These are phyloP conservation scores for Helichrysum umbraculigerum DNA, from an alignment of 129 eudicot species.

Conservation along the genomic window DNA sequence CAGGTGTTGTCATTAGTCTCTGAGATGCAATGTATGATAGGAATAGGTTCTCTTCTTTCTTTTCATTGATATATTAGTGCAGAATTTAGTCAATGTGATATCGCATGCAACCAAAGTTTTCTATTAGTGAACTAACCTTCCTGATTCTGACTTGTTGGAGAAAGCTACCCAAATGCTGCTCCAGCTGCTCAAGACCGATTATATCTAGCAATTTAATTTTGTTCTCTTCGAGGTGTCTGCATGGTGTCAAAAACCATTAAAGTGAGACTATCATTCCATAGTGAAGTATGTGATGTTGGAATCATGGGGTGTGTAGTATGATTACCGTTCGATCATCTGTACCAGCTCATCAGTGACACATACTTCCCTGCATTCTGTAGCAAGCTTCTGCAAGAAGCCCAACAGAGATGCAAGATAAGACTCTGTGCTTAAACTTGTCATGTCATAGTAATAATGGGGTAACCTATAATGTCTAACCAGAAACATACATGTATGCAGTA, in stretches of 20 bases:
- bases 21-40: background rate
- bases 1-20: background rate
- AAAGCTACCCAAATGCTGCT: conserved; percentile 25
- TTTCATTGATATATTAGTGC: background rate
- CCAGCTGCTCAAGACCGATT: conserved; percentile 25
- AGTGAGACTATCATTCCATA: background rate
- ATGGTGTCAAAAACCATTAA: background rate
- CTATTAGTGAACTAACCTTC: conserved; percentile 22
- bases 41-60: background rate
- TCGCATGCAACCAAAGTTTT: conserved; percentile 1
- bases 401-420: conserved; percentile 13
- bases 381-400: conserved; percentile 17
- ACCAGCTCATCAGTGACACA: conserved; percentile 22
- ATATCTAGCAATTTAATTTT: conserved; percentile 22
- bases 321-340: conserved; percentile 27
- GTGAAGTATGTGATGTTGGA: background rate
- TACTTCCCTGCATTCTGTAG: conserved; percentile 1
- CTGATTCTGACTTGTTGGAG: conserved; percentile 24
- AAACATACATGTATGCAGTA: background rate
- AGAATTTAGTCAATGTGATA: background rate
- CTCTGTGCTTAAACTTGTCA: background rate
- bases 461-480: background rate
- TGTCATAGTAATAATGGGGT: background rate
- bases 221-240: conserved; percentile 30
- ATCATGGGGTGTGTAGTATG: background rate